Evolutionary conservation across 1,284 basidiomycete species (phyloP), one percentile per base, ranked within the genome.

Genomic region (Athelia sp.): DNA sequence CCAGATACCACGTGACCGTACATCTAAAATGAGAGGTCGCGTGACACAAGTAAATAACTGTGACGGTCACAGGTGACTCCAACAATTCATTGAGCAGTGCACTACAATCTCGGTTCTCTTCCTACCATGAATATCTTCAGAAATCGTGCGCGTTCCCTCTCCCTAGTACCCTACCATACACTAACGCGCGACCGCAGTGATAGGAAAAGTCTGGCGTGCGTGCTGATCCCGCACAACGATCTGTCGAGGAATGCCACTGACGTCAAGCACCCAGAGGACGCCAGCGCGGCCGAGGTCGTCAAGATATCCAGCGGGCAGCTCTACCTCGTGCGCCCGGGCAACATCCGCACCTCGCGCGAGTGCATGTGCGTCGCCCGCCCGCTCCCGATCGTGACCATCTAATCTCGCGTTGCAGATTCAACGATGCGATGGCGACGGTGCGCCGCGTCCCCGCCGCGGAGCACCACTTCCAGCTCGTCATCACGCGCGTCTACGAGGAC

Each of bases 391-490:
- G 21, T 13, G 26, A 13, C 26, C 26, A 29, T 29, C 26, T 29
- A 29, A 29, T 29, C 26, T 26, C 43, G 44, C 43, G 26, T 42
- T 49, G 47, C 63, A 97, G 93, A 61, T 99, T 93, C 70, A 93
- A 93, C 59, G 93, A 97, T 61, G 95, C 95, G 8, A 93, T 97
- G 69, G 89, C 90, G 11, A 95, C 94, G 18, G 90, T 99, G 61
- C 85, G 97, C 51, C 83, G 95, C 72, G 79, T 87, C 44, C 79
- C 86, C 15, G 81, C 88, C 0, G 69, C 91, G 48, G 91, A 94
- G 49, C 88, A 87, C 70, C 86, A 96, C 62, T 99, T 96, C 64
- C 90, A 98, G 68, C 81, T 99, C n/a, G 95, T 98, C 8, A 84
- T 98, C 49, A 97, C 94, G 13, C 80, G 94, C 54, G 93, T 96